These are phyloP conservation scores for Phaeosphaeriaceae sp. DNA, from an alignment of 2,329 filamentous ascomycete genomes.

Conservation along the genomic window DNA sequence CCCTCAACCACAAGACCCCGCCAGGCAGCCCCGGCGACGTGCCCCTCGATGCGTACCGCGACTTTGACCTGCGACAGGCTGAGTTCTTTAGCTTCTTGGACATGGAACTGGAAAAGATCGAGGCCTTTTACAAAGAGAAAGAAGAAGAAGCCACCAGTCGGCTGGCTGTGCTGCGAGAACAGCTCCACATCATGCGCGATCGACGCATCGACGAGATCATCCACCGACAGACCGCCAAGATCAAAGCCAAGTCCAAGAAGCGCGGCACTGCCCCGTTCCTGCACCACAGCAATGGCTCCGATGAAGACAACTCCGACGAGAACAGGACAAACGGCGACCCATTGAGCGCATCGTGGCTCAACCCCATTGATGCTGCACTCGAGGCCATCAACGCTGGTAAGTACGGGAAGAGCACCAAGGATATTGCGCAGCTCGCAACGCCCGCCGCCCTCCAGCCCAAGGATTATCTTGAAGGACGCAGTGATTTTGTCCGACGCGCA, in stretches of 20 bases:
- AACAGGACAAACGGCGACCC: constrained; percentile 21
- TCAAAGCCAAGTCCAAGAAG: constrained; percentile 35
- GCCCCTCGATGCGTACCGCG: constrained; percentile 63
- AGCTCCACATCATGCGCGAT: constrained; percentile 93
- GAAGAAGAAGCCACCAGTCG: constrained; percentile 83
- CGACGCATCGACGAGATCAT: constrained; percentile 76
- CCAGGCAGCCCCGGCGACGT: constrained; percentile 54
- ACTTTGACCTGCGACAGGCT: constrained; percentile 75
- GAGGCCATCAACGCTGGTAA: constrained; percentile 50
- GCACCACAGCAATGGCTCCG: constrained; percentile 26
- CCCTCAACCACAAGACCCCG: constrained; percentile 47
- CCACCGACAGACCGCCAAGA: constrained; percentile 50
- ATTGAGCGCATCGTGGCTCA: constrained; percentile 30
- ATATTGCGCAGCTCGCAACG: constrained; percentile 46
- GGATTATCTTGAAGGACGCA: constrained; percentile 38
- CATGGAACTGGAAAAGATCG: constrained; percentile 85
- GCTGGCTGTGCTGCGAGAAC: constrained; percentile 74
- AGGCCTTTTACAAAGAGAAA: constrained; percentile 85
- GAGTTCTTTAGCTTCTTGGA: constrained; percentile 91
- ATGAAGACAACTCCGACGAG: constrained; percentile 25
- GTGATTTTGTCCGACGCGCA: constrained; percentile 53
- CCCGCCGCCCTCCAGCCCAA: constrained; percentile 51
- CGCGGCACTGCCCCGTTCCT: constrained; percentile 19
- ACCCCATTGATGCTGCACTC: constrained; percentile 53
- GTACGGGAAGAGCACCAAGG: constrained; percentile 63